Conservation (phyloP, 768 basidiomycete genomes). For the Mycena latifolia region DNA sequence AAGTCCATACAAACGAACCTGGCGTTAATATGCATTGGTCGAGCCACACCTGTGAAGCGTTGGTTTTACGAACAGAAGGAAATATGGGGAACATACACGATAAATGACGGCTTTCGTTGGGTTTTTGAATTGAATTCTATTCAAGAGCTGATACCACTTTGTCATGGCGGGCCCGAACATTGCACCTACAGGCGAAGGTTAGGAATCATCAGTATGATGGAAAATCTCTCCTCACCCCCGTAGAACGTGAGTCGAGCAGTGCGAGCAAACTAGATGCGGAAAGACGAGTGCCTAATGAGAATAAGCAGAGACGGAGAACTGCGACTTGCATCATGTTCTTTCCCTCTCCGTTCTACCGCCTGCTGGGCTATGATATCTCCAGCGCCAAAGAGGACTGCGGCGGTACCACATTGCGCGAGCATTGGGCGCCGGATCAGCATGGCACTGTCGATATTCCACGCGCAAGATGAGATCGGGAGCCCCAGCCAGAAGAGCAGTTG, state of each 20-base stretch:
- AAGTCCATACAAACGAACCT: constrained; percentile 47
- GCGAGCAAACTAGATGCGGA: constrained; percentile 59
- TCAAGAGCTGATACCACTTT: constrained; percentile 83
- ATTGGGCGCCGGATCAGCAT: constrained; percentile 73
- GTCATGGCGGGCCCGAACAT: constrained; percentile 88
- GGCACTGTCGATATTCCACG: constrained; percentile 53
- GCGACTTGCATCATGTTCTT: constrained; percentile 77
- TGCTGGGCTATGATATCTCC: constrained; percentile 93
- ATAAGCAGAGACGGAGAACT: constrained; percentile 3
- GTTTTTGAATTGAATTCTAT: constrained; percentile 75
- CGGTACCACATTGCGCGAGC: constrained; percentile 73
- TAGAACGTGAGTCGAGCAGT: constrained; percentile 79
- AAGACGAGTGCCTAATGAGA: neutral
- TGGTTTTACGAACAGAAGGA: neutral
- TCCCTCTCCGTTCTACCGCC: constrained; percentile 78
- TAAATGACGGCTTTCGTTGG: constrained; percentile 71
- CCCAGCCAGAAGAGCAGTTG: neutral
- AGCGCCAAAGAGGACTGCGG: constrained; percentile 75
- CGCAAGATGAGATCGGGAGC: constrained; percentile 1
- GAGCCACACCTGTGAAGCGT: constrained; percentile 70
- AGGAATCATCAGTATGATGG: neutral
- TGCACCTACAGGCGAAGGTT: constrained; percentile 52
- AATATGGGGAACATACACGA: constrained; percentile 58
- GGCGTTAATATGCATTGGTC: constrained; percentile 88
- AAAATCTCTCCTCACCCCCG: constrained; percentile 63